Conservation (phyloP, 768 basidiomycete species). For the Lyophyllum atratum region DNA sequence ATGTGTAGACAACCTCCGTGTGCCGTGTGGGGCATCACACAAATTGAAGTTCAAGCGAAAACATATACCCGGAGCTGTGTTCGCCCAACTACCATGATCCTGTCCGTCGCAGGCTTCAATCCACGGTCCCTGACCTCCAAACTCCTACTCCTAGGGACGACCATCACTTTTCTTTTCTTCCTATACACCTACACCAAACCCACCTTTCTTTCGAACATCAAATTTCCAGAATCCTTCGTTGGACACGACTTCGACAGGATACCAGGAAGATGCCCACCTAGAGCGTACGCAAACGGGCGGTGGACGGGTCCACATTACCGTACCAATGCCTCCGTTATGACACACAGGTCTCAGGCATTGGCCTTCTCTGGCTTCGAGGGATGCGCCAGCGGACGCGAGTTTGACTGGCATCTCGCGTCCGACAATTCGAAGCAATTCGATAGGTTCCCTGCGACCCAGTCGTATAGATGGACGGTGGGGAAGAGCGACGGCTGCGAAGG, state of each 20-base stretch:
- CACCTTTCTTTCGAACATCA: conserved; percentile 6
- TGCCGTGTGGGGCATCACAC: no score
- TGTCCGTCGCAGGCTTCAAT: conserved; percentile 19
- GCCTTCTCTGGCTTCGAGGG: conserved; percentile 58
- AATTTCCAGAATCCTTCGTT: not conserved
- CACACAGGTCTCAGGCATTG: conserved; percentile 43
- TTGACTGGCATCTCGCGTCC: conserved; percentile 61
- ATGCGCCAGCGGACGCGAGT: conserved; percentile 65
- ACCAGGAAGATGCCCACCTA: conserved; percentile 29
- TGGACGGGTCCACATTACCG: conserved; percentile 40
- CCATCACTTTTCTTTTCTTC: conserved; percentile 23
- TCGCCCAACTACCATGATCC: conserved; percentile 6
- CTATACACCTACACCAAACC: conserved; percentile 25
- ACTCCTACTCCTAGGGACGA: conserved; percentile 19
- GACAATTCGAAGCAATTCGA: conserved; percentile 49
- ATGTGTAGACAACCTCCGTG: not conserved
- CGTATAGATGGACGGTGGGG: conserved; percentile 57
- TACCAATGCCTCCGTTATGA: conserved; percentile 35
- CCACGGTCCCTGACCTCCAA: conserved; percentile 21
- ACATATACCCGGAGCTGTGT: not conserved
- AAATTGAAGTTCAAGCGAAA: not conserved
- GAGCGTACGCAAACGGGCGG: conserved; percentile 32
- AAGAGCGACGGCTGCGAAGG: conserved; percentile 37
- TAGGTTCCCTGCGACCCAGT: conserved; percentile 53
- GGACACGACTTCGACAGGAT: conserved; percentile 8